These are phyloP conservation scores for Lagenaria siceraria DNA, from an alignment of 306 rosid genomes.

Conservation along the genomic window DNA sequence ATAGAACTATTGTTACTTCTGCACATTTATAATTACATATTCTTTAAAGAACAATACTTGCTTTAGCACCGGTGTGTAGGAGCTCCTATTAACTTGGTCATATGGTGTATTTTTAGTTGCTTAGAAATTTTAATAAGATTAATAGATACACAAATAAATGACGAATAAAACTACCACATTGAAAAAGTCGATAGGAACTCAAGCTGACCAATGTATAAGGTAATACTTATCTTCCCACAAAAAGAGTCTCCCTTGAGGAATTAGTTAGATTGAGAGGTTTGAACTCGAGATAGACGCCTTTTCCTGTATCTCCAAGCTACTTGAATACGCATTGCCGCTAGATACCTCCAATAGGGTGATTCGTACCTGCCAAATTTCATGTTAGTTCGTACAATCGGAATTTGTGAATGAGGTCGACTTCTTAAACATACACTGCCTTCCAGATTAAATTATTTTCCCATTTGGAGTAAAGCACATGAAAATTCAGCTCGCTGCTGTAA, in stretches of 20 bases:
- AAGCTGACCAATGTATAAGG: not conserved
- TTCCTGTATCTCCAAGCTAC: conserved; percentile 67
- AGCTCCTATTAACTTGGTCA: no score
- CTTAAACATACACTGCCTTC: not conserved
- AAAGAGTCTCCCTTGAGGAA: not conserved
- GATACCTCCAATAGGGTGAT: conserved; percentile 65
- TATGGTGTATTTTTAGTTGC: no score
- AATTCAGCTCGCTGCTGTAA: not conserved
- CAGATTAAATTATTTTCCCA: not conserved
- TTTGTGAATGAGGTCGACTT: not conserved
- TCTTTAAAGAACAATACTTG: no score
- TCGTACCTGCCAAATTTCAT: conserved; percentile 36
- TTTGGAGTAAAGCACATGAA: not conserved
- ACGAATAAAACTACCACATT: not conserved
- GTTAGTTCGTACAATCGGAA: not conserved
- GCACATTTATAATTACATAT: no score
- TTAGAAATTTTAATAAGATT: no score
- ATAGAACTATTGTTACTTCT: no score
- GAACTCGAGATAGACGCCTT: conserved; percentile 36
- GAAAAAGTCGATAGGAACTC: not conserved
- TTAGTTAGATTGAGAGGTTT: conserved; percentile 14
- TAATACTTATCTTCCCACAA: not conserved
- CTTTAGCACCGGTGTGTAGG: no score
- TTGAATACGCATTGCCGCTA: conserved; percentile 55
- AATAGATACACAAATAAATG: no score